Evolutionary conservation across 1,284 basidiomycete species (phyloP).

Genomic region (Coriolopsis trogii): DNA sequence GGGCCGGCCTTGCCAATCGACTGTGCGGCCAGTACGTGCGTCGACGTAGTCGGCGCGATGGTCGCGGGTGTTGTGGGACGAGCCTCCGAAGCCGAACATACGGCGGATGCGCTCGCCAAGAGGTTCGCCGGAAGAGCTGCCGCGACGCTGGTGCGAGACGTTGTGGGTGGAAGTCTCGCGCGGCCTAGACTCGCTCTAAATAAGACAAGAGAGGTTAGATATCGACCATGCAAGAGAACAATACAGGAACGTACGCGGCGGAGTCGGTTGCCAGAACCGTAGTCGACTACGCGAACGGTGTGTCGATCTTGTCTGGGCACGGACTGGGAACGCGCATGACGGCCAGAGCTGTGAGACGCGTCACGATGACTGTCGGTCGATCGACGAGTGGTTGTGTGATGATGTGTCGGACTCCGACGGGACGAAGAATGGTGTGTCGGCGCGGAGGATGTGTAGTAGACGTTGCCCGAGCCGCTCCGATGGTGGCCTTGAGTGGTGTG

Average conservation of each 20-base stretch:
- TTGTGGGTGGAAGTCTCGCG: slow-evolving; percentile 18
- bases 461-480: slow-evolving; percentile 18
- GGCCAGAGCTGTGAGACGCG: slow-evolving; percentile 12
- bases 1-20: slow-evolving; percentile 54
- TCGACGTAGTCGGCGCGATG: slow-evolving; percentile 48
- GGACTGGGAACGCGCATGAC: slow-evolving; percentile 24
- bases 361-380: slow-evolving; percentile 7
- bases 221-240: not conserved
- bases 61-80: slow-evolving; percentile 39
- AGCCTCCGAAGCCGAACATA: slow-evolving; percentile 55
- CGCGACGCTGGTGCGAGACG: slow-evolving; percentile 22
- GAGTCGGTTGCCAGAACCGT: slow-evolving; percentile 8
- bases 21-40: slow-evolving; percentile 50
- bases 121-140: slow-evolving; percentile 26
- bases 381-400: slow-evolving; percentile 15
- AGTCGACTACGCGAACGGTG: slow-evolving; percentile 17
- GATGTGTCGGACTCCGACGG: slow-evolving; percentile 5
- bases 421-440: slow-evolving; percentile 15
- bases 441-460: slow-evolving; percentile 19
- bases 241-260: slow-evolving; percentile 5
- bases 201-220: not conserved
- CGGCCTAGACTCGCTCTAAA: slow-evolving; percentile 20
- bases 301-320: slow-evolving; percentile 22
- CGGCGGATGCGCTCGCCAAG: slow-evolving; percentile 54
- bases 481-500: slow-evolving; percentile 21